Evolutionary conservation across 139 green algal species (phyloP).

Genomic region (Tetradesmus obliquus): DNA sequence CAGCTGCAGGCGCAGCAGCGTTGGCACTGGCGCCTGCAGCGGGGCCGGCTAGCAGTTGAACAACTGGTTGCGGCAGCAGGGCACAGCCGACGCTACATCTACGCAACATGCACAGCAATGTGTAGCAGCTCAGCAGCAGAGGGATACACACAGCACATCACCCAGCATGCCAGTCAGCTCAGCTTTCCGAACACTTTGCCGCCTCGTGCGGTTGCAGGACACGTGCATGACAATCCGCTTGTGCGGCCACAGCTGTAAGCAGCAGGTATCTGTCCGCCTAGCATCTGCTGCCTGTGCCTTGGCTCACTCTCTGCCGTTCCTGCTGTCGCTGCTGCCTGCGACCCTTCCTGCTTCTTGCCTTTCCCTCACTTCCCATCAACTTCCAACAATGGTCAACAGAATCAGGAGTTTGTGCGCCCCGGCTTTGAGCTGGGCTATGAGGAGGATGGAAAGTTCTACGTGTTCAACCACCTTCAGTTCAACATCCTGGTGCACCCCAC

Average conservation of each 20-base stretch:
- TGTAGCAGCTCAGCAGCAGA: not conserved
- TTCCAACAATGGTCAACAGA: conserved; percentile 39
- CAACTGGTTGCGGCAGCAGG: not conserved
- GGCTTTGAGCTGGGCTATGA: conserved; percentile 91
- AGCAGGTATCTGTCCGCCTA: not conserved
- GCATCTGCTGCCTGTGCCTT: not conserved
- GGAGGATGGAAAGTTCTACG: conserved; percentile 78
- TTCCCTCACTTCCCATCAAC: not conserved
- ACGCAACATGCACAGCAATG: not conserved
- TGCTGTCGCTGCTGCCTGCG: not conserved
- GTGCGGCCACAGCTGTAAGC: not conserved
- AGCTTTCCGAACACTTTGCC: not conserved
- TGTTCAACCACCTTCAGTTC: conserved; percentile 98
- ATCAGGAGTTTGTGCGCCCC: conserved; percentile 76
- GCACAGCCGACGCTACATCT: not conserved
- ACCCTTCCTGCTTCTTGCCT: not conserved
- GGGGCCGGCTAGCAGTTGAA: not conserved
- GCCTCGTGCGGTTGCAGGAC: not conserved
- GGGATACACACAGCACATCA: too few species aligned
- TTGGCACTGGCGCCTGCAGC: not conserved
- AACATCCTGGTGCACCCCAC: conserved; percentile 93
- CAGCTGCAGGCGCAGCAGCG: not conserved
- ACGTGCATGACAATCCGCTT: not conserved
- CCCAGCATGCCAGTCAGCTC: too few species aligned
- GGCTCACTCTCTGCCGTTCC: not conserved